phyloP scores from a whole-genome alignment of 2,329 filamentous ascomycete species.

The Aspergillus sp. region DNA sequence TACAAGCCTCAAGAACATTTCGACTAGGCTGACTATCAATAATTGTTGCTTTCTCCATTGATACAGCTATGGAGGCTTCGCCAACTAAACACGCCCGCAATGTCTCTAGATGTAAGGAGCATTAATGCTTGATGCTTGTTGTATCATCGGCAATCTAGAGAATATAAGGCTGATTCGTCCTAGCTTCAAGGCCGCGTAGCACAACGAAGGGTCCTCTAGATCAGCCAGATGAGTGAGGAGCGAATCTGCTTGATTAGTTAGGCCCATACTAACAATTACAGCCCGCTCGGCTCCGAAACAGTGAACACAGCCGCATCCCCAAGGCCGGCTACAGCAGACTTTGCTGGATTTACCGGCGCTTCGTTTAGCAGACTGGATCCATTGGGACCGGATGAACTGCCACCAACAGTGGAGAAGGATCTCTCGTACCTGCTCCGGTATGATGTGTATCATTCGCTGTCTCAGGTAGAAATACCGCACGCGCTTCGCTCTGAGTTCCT shows the following conservation, averaged over 20 bases:
- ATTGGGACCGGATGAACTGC: slow-evolving; percentile 33
- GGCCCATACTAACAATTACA: slow-evolving; percentile 18
- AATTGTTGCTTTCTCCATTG: neutral
- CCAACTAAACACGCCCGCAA: slow-evolving; percentile 36
- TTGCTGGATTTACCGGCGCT: slow-evolving; percentile 26
- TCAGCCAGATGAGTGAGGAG: slow-evolving; percentile 65
- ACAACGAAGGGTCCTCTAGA: slow-evolving; percentile 79
- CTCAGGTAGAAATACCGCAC: slow-evolving; percentile 59
- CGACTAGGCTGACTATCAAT: neutral
- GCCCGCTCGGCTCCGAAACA: slow-evolving; percentile 29
- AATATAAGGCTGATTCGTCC: slow-evolving; percentile 15
- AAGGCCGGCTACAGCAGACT: slow-evolving; percentile 17
- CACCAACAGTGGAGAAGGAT: slow-evolving; percentile 61
- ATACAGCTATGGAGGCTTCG: slow-evolving; percentile 14
- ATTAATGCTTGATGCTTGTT: slow-evolving; percentile 1
- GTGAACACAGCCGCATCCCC: slow-evolving; percentile 21
- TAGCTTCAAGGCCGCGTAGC: slow-evolving; percentile 45
- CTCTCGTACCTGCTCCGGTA: slow-evolving; percentile 78
- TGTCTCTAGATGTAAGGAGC: slow-evolving; percentile 39
- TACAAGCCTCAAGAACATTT: neutral
- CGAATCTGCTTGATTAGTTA: neutral
- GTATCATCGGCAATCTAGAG: neutral
- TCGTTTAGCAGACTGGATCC: slow-evolving; percentile 40
- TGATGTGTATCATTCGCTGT: slow-evolving; percentile 80
- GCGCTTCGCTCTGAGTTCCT: slow-evolving; percentile 70